Percentiles rank a stretch among this genome's conserved stretches.
Conservation (phyloP, 306 rosid species). For the Vachellia pachyceras region DNA sequence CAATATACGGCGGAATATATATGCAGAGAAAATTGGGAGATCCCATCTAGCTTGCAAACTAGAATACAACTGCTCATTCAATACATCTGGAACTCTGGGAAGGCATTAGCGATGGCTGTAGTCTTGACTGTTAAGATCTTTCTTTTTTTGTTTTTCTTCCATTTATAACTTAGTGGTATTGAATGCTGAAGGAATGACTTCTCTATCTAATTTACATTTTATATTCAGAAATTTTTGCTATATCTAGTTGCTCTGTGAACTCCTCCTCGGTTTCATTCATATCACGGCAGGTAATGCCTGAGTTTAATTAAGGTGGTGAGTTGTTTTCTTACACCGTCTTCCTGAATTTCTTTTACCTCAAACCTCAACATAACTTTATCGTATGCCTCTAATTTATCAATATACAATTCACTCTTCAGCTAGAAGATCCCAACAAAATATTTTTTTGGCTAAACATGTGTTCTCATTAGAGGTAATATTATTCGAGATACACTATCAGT, state of each 20-base stretch:
- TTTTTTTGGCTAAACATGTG: too few species aligned
- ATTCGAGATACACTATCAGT: too few species aligned
- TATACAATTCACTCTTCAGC: too few species aligned
- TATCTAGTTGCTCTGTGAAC: constrained; percentile 40
- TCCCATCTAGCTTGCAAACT: too few species aligned
- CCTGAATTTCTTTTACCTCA: constrained; percentile 42
- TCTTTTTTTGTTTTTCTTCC: background rate
- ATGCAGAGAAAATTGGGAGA: background rate
- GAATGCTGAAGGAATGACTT: background rate
- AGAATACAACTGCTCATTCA: too few species aligned
- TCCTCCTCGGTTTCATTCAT: constrained; percentile 53
- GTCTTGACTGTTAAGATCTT: background rate
- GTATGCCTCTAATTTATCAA: too few species aligned
- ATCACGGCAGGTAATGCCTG: constrained; percentile 52
- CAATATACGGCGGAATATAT: constrained; percentile 18
- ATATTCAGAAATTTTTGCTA: constrained; percentile 66
- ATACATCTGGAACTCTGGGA: too few species aligned
- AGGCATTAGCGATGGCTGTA: background rate
- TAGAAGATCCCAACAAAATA: too few species aligned
- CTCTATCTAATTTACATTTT: constrained; percentile 45
- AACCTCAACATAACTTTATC: background rate
- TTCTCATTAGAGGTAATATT: too few species aligned
- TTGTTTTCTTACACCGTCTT: constrained; percentile 75
- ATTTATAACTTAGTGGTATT: too few species aligned
- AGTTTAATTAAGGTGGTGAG: constrained; percentile 57